Percentiles rank a stretch among this genome's conserved stretches.
These are phyloP conservation scores for Penicillium bialowiezense DNA, from an alignment of 495 filamentous ascomycete species.

Conservation along the genomic window DNA sequence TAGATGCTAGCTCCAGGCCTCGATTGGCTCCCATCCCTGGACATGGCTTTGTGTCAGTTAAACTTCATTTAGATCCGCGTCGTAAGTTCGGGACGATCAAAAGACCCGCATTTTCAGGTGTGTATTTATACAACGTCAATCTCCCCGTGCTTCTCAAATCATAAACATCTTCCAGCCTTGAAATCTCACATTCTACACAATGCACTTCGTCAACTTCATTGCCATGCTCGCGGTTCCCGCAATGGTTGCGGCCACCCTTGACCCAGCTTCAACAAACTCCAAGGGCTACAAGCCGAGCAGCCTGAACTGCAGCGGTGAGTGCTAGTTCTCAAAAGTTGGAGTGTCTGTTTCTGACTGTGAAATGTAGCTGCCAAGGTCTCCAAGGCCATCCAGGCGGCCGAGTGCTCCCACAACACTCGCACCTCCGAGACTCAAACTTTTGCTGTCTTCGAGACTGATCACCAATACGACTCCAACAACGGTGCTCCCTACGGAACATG, in stretches of 20 bases:
- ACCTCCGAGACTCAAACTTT: conserved; percentile 34
- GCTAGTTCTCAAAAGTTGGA: too few relatives aligned
- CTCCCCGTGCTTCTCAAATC: too few relatives aligned
- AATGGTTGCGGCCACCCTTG: conserved; percentile 23
- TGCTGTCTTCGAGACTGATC: conserved; percentile 34
- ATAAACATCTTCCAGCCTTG: background rate
- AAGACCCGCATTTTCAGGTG: background rate
- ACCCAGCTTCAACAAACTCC: conserved; percentile 29
- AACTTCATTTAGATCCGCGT: background rate
- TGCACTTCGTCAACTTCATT: conserved; percentile 18
- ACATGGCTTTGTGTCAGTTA: background rate
- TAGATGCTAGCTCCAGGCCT: background rate
- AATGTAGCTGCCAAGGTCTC: conserved; percentile 28
- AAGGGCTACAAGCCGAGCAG: conserved; percentile 28
- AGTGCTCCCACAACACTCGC: conserved; percentile 40
- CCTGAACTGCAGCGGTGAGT: conserved; percentile 23
- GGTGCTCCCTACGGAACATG: conserved; percentile 39
- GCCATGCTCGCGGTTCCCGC: conserved; percentile 9
- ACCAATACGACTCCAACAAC: conserved; percentile 30
- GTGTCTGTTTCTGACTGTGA: background rate
- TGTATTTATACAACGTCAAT: background rate
- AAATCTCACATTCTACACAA: conserved; percentile 10
- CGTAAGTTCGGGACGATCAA: background rate
- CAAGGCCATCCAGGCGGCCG: conserved; percentile 36
- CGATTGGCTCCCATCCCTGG: background rate